Conservation (phyloP, 768 basidiomycete genomes). For the Boletus sp. region DNA sequence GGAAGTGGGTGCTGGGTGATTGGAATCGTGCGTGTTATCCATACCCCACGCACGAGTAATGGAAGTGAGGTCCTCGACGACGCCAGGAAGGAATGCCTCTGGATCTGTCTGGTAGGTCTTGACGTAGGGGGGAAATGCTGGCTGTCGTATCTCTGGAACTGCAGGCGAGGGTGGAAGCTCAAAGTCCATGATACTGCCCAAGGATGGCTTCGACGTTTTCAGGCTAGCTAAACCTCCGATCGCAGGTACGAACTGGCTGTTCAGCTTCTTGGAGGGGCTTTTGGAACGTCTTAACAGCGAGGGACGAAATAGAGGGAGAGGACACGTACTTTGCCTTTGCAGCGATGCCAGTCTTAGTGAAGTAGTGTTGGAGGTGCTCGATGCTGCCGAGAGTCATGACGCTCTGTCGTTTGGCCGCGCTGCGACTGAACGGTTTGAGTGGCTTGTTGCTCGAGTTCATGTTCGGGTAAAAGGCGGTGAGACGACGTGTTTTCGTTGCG, state of each 20-base stretch:
- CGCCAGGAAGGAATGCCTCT: constrained; percentile 71
- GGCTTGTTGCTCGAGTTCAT: constrained; percentile 68
- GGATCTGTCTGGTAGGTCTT: constrained; percentile 74
- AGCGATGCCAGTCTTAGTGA: constrained; percentile 81
- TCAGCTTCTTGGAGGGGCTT: constrained; percentile 48
- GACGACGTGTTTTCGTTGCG: constrained; percentile 55
- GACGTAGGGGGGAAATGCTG: constrained; percentile 51
- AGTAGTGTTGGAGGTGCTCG: constrained; percentile 93
- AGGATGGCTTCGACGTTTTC: constrained; percentile 38
- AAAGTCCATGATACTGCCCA: constrained; percentile 47
- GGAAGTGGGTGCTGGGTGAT: constrained; percentile 7
- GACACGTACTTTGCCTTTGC: constrained; percentile 67
- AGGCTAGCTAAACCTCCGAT: constrained; percentile 59
- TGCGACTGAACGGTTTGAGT: constrained; percentile 82
- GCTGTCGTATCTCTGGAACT: constrained; percentile 45
- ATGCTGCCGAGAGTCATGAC: constrained; percentile 96
- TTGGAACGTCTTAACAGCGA: constrained; percentile 11
- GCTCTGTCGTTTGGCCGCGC: constrained; percentile 89
- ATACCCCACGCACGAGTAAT: constrained; percentile 67
- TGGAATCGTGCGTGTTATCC: constrained; percentile 21
- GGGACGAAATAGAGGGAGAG: neutral
- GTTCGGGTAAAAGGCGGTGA: constrained; percentile 78
- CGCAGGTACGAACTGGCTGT: constrained; percentile 71
- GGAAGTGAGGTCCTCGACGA: constrained; percentile 68
- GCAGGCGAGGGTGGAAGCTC: constrained; percentile 70